Evolutionary conservation across 768 basidiomycete genomes (phyloP).

Genomic region (Boletus bicolor): DNA sequence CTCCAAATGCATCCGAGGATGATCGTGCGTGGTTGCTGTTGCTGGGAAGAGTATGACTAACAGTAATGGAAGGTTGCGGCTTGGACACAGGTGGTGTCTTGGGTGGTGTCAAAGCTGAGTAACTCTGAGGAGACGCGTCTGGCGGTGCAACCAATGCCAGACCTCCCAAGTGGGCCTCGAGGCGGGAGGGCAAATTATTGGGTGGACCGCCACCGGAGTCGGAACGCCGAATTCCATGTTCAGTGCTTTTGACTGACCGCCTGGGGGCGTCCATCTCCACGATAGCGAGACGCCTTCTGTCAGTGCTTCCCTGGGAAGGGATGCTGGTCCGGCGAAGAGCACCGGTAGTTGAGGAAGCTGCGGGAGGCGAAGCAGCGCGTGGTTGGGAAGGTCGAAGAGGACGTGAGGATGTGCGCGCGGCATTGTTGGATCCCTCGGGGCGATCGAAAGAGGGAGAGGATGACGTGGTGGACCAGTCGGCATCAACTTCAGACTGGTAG

Average conservation of each 20-base stretch:
- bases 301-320: slow-evolving; percentile 57
- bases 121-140: slow-evolving; percentile 54
- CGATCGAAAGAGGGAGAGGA: slow-evolving; percentile 28
- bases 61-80: slow-evolving; percentile 18
- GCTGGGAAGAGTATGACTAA: slow-evolving; percentile 4
- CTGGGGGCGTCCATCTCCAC: slow-evolving; percentile 50
- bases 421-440: slow-evolving; percentile 47
- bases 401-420: slow-evolving; percentile 23
- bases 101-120: slow-evolving; percentile 53
- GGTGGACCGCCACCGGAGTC: slow-evolving; percentile 29
- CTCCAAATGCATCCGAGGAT: slow-evolving; percentile 43
- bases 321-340: slow-evolving; percentile 45
- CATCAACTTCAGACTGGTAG: slow-evolving; percentile 51
- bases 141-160: slow-evolving; percentile 72
- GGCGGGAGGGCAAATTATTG: slow-evolving; percentile 34
- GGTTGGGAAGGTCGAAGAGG: slow-evolving; percentile 3
- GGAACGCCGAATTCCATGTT: slow-evolving; percentile 15
- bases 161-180: slow-evolving; percentile 38
- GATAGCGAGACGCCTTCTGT: slow-evolving; percentile 65
- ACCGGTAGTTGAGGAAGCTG: slow-evolving; percentile 27
- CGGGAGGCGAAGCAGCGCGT: slow-evolving; percentile 26
- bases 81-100: slow-evolving; percentile 42
- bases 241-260: slow-evolving; percentile 20
- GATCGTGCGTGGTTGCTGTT: slow-evolving; percentile 41
- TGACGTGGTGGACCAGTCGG: slow-evolving; percentile 20